Percentiles rank a stretch among this genome's conserved stretches.
These are phyloP conservation scores for Solanum virginianum DNA, from an alignment of 257 asterid species.

Conservation along the genomic window DNA sequence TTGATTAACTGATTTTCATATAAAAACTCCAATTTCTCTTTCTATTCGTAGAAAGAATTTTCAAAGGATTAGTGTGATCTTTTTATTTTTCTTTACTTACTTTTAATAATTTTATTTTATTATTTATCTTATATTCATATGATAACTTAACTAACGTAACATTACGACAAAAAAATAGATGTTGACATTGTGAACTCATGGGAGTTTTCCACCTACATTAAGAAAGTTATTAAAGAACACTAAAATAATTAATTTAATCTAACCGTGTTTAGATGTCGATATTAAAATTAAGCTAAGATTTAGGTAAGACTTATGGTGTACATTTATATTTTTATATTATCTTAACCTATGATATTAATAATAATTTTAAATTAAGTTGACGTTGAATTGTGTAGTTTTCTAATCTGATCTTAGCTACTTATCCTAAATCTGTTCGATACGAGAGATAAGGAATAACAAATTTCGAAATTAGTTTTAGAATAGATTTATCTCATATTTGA, in stretches of 20 bases:
- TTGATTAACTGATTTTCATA: too few relatives aligned
- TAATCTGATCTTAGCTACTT: neutral
- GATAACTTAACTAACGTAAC: too few relatives aligned
- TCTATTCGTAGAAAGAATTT: too few relatives aligned
- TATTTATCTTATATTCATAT: too few relatives aligned
- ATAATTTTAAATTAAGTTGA: neutral
- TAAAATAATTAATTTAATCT: neutral
- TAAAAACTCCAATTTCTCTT: too few relatives aligned
- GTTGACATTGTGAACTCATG: neutral
- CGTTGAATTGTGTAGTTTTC: neutral
- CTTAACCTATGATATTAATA: neutral
- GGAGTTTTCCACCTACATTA: neutral
- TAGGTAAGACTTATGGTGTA: neutral
- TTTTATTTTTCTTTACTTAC: too few relatives aligned
- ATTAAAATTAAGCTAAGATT: neutral
- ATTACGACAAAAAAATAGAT: too few relatives aligned
- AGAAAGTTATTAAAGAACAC: neutral
- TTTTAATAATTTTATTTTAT: too few relatives aligned
- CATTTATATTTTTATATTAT: neutral
- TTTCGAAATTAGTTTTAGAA: too few relatives aligned
- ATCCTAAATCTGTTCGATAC: neutral
- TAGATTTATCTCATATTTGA: too few relatives aligned
- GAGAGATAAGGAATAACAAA: too few relatives aligned
- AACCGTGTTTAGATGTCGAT: neutral
- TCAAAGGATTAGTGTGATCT: too few relatives aligned